phyloP scores from a whole-genome alignment of 2,329 filamentous ascomycete species.

The Myrmaecium sp. region DNA sequence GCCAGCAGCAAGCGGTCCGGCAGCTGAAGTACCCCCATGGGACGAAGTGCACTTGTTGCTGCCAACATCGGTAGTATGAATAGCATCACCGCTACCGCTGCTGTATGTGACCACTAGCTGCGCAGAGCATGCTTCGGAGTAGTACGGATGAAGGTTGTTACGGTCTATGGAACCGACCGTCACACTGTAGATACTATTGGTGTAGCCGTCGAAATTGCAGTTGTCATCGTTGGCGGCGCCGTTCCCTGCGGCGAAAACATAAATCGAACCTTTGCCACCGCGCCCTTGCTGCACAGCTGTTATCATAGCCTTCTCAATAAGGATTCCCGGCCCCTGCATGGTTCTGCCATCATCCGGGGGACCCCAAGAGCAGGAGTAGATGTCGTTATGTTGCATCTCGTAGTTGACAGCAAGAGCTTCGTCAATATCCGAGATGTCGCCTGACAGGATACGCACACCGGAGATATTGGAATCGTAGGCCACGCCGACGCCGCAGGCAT shows the following conservation, averaged over 20 bases:
- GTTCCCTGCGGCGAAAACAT: slow-evolving; percentile 93
- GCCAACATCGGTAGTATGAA: slow-evolving; percentile 94
- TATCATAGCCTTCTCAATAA: slow-evolving; percentile 81
- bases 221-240: slow-evolving; percentile 78
- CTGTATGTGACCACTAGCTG: slow-evolving; percentile 94
- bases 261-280: slow-evolving; percentile 69
- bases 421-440: slow-evolving; percentile 77
- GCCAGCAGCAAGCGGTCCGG: slow-evolving; percentile 80
- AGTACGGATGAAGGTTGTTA: slow-evolving; percentile 77
- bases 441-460: slow-evolving; percentile 82
- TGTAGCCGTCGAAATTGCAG: slow-evolving; percentile 99
- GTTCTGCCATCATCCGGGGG: slow-evolving; percentile 82
- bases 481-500: slow-evolving; percentile 89
- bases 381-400: slow-evolving; percentile 77
- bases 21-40: slow-evolving; percentile 93
- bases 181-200: slow-evolving; percentile 98
- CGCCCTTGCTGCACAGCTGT: slow-evolving; percentile 84
- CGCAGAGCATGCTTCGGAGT: slow-evolving; percentile 91
- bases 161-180: slow-evolving; percentile 87
- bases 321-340: slow-evolving; percentile 82
- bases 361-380: slow-evolving; percentile 98
- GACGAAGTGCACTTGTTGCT: slow-evolving; percentile 56
- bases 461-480: slow-evolving; percentile 84
- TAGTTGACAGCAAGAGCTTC: slow-evolving; percentile 90
- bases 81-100: slow-evolving; percentile 73